phyloP scores from a whole-genome alignment of 2,329 filamentous ascomycete genomes.

The Domatiomyces catenatus region DNA sequence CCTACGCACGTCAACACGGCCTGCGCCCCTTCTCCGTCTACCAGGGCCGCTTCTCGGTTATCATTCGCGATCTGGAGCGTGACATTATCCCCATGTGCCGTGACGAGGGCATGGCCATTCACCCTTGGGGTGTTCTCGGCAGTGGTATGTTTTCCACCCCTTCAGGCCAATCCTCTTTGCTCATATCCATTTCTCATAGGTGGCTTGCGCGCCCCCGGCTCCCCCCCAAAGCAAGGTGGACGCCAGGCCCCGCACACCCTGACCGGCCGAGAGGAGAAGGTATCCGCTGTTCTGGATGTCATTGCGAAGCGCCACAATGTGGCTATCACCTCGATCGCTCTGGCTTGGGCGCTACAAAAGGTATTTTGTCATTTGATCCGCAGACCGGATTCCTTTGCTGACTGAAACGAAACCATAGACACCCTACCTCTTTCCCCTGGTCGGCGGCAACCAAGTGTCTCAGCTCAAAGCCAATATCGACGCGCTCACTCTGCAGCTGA shows the following conservation, averaged over 20 bases:
- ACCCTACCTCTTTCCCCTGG: conserved; percentile 38
- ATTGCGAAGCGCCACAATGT: conserved; percentile 2
- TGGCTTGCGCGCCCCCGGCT: conserved; percentile 39
- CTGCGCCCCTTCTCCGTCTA: conserved; percentile 55
- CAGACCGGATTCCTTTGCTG: too few species aligned
- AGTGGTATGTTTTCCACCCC: conserved; percentile 32
- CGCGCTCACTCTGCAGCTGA: conserved; percentile 36
- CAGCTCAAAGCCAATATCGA: conserved; percentile 42
- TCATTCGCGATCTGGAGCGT: conserved; percentile 50
- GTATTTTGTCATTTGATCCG: conserved; percentile 2
- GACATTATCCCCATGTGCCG: conserved; percentile 54
- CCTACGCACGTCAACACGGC: conserved; percentile 53
- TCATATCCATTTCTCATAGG: not conserved
- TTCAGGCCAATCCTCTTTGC: too few species aligned
- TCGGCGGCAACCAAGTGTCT: conserved; percentile 38
- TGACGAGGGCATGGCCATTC: conserved; percentile 46
- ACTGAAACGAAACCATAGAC: conserved; percentile 7
- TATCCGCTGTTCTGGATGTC: conserved; percentile 6
- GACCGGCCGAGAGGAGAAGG: conserved; percentile 4
- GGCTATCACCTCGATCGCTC: conserved; percentile 19
- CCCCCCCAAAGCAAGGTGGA: conserved; percentile 41
- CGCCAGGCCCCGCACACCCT: not conserved
- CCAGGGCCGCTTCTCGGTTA: conserved; percentile 48
- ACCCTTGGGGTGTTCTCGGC: conserved; percentile 40
- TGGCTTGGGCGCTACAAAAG: conserved; percentile 38